phyloP scores from a whole-genome alignment of 1,284 basidiomycete species.

The Puccinia horiana region DNA sequence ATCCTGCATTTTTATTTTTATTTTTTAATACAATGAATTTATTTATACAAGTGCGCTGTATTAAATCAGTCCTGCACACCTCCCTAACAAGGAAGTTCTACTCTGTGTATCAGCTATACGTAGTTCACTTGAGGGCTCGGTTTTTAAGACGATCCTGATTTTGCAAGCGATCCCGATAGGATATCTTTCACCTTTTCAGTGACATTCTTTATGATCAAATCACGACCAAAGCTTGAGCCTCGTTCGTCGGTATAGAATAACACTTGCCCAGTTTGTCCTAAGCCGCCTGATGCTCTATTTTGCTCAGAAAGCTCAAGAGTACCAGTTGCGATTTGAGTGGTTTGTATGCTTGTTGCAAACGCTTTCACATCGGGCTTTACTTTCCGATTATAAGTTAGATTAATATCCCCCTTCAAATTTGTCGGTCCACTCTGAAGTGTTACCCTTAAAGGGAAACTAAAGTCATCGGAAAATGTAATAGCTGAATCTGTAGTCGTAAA shows the following conservation, averaged over 20 bases:
- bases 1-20: no score
- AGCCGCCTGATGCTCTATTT: slow-evolving; percentile 3
- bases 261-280: slow-evolving; percentile 33
- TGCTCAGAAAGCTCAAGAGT: neutral
- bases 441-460: slow-evolving; percentile 42
- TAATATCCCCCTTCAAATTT: slow-evolving; percentile 27
- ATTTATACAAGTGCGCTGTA: no score
- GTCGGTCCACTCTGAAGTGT: neutral
- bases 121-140: no score
- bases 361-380: slow-evolving; percentile 11
- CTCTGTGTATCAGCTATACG: no score
- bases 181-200: slow-evolving; percentile 41
- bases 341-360: slow-evolving; percentile 36
- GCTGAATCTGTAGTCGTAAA: slow-evolving; percentile 3
- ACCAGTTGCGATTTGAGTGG: slow-evolving; percentile 32
- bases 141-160: no score
- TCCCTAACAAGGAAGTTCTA: no score
- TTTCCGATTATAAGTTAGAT: slow-evolving; percentile 26
- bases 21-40: no score
- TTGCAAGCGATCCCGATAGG: slow-evolving; percentile 24
- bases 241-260: slow-evolving; percentile 38
- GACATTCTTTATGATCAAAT: slow-evolving; percentile 42
- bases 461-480: slow-evolving; percentile 27
- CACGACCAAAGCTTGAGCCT: slow-evolving; percentile 24
- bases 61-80: no score